Evolutionary conservation across 768 basidiomycete species (phyloP), one percentile per base, ranked within the genome.

Genomic region (Ramaria sp.): DNA sequence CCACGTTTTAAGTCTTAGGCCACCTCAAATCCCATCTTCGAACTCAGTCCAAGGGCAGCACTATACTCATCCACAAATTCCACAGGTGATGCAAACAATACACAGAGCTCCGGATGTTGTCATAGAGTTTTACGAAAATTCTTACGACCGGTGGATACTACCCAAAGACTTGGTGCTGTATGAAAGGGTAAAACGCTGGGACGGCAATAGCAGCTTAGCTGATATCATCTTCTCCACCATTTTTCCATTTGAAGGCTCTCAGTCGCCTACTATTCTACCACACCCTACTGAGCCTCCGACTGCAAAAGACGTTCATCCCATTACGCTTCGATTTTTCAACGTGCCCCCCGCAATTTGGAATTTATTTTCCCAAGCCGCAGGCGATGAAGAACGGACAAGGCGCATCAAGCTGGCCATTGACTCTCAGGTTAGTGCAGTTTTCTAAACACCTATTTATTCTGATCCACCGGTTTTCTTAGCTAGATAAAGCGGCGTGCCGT

Each of bases 41-140:
- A 37, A 20, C 12, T 1, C 48, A 50, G 20, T n/a, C n/a, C 45
- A 6, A 44, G 42, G 9, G 7, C n/a, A 44, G 8, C 28, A 30
- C 24, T 16, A 15, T 10, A 2, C 45, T 18, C 45, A 47, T 12
- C 22, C 36, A 13, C 39, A 59, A 36, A 10, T 41, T 30, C 37
- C 44, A 22, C 52, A 55, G 3, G 20, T 56, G 2, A 30, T 22
- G 22, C 48, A 58, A n/a, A 41, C 58, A 27, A 63, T 76, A 16
- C 63, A 73, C 32, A 81, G 76, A 61, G 76, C 78, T n/a, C 85
- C 81, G 61, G 87, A 89, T 62, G 63, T 90, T 1, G 78, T 88
- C 22, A 62, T 90, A 50, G 84, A 86, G 61, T 88, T 86, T 59
- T 68, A 73, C 48, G 87, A 88, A 61, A 67, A 69, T 4, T 71